phyloP scores from a whole-genome alignment of 495 filamentous ascomycete species.

The Rhizodiscina lignyota region DNA sequence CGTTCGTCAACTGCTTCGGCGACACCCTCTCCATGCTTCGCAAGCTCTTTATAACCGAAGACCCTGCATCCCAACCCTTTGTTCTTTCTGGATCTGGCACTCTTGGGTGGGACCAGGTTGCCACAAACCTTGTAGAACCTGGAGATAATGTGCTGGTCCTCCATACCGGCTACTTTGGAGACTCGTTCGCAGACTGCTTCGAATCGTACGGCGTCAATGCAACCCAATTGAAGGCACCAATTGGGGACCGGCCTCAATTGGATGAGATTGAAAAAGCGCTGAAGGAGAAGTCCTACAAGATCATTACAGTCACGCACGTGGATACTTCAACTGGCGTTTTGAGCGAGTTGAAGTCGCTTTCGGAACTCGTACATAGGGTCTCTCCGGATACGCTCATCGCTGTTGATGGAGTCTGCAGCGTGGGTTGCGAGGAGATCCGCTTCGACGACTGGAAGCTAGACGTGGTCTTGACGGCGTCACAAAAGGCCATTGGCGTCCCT shows the following conservation, averaged over 20 bases:
- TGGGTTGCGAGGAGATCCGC: slow-evolving; percentile 85
- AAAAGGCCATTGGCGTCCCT: slow-evolving; percentile 92
- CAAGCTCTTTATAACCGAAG: slow-evolving; percentile 79
- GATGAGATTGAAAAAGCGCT: slow-evolving; percentile 75
- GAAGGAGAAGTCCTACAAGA: slow-evolving; percentile 76
- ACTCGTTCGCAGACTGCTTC: slow-evolving; percentile 86
- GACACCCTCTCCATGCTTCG: slow-evolving; percentile 77
- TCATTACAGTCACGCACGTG: slow-evolving; percentile 87
- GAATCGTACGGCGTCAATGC: slow-evolving; percentile 76
- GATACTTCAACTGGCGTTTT: slow-evolving; percentile 94
- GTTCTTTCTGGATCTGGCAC: slow-evolving; percentile 89
- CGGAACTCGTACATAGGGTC: slow-evolving; percentile 66
- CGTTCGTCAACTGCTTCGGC: slow-evolving; percentile 81
- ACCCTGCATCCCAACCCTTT: slow-evolving; percentile 73
- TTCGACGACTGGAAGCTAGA: slow-evolving; percentile 94
- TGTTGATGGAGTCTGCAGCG: slow-evolving; percentile 93
- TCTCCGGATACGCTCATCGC: slow-evolving; percentile 80
- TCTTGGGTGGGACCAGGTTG: slow-evolving; percentile 89
- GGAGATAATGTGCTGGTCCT: slow-evolving; percentile 86
- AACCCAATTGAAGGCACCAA: slow-evolving; percentile 74
- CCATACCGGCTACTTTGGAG: slow-evolving; percentile 92
- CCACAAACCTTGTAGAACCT: slow-evolving; percentile 73
- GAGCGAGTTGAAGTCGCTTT: slow-evolving; percentile 69
- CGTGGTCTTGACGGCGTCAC: slow-evolving; percentile 80
- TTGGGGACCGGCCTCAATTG: slow-evolving; percentile 77